A percentile compares a stretch with the other conserved stretches of the same genome.
Evolutionary conservation across 1,139 yeast species (phyloP).

Genomic region (Taiozyma sp.): DNA sequence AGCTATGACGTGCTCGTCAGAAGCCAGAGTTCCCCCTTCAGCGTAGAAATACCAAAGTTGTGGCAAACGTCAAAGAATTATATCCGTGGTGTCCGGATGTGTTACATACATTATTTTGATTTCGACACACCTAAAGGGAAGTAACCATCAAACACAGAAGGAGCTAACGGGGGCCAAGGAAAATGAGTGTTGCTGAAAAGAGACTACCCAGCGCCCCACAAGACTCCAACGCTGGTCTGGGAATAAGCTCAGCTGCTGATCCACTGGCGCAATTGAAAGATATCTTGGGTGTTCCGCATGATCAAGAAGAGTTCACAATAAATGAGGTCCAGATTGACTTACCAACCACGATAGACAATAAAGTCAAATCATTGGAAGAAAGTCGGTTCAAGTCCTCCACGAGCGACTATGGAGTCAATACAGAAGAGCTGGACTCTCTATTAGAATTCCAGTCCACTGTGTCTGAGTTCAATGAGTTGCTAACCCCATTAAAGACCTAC

Average conservation of each 20-base stretch:
- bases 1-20: too few species aligned
- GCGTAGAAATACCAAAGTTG: too few species aligned
- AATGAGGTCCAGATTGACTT: neutral
- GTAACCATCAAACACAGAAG: too few species aligned
- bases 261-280: neutral
- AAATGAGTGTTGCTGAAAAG: neutral
- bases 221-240: neutral
- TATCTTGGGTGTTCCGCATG: neutral
- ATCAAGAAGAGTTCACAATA: neutral
- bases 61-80: too few species aligned
- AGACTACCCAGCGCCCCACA: neutral
- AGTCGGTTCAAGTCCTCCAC: conserved; percentile 17
- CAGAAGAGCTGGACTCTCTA: conserved; percentile 7
- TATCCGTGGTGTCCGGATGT: neutral
- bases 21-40: too few species aligned
- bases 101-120: too few species aligned
- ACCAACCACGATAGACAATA: neutral
- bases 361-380: conserved; percentile 19
- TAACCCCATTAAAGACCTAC: conserved; percentile 19
- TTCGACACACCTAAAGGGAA: too few species aligned
- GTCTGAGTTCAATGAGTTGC: conserved; percentile 11
- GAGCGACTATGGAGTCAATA: conserved; percentile 1
- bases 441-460: conserved; percentile 12
- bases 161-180: neutral
- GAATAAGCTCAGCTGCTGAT: neutral